phyloP scores from a whole-genome alignment of 306 rosid species.

The Albizia julibrissin region DNA sequence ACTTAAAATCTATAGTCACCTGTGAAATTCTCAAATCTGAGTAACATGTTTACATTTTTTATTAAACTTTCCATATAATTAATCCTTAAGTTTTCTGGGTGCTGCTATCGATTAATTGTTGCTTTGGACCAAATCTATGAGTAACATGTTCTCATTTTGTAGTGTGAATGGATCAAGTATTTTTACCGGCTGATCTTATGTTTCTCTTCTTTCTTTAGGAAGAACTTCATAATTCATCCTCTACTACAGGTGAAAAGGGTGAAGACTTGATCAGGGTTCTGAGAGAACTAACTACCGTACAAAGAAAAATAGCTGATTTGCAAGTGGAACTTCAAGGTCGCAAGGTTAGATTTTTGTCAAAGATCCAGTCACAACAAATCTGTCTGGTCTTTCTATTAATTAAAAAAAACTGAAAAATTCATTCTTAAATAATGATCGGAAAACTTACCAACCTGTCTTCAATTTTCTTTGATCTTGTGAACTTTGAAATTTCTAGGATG shows the following conservation, averaged over 20 bases:
- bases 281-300: conserved; percentile 84
- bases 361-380: not conserved
- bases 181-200: not conserved
- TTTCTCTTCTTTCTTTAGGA: conserved; percentile 45
- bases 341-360: conserved; percentile 52
- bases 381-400: not conserved
- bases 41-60: not conserved
- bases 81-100: not conserved
- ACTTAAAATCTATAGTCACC: not conserved
- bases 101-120: not conserved
- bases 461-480: conserved; percentile 32
- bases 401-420: not conserved
- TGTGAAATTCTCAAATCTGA: not conserved
- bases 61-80: not conserved
- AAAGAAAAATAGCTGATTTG: conserved; percentile 88
- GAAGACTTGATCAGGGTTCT: conserved; percentile 82
- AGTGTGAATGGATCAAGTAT: not conserved
- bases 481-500: conserved; percentile 59
- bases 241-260: conserved; percentile 71
- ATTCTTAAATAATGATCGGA: not conserved
- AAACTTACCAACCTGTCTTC: not conserved
- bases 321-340: conserved; percentile 99
- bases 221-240: conserved; percentile 58
- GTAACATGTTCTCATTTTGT: not conserved
- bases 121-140: not conserved